A percentile compares a stretch with the other conserved stretches of the same genome.
Conservation (phyloP, 805 yeast species). For the Candida sakaeoensis region DNA sequence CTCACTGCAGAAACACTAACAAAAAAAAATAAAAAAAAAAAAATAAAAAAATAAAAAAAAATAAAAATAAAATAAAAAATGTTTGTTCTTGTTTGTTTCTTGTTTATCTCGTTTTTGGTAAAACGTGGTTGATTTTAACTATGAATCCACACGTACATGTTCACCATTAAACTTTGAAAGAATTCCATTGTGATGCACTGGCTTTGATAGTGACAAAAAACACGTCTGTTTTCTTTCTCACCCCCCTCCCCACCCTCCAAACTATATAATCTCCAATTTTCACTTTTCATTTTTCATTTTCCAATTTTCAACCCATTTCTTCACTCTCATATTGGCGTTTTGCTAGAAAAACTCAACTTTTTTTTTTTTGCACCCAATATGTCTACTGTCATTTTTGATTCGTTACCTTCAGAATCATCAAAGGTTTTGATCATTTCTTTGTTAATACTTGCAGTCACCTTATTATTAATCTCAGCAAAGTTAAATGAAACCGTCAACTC, state of each 20-base stretch:
- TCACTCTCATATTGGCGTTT: not conserved
- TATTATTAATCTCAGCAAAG: constrained; percentile 15
- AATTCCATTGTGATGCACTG: not conserved
- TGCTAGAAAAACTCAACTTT: not conserved
- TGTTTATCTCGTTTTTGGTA: not conserved
- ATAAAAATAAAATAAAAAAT: not conserved
- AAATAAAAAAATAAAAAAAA: not conserved
- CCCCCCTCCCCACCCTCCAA: no score
- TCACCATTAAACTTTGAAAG: not conserved
- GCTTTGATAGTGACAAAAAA: not conserved
- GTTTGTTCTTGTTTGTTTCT: no score
- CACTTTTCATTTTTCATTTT: not conserved
- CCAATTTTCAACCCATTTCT: constrained; percentile 2
- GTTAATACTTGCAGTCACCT: constrained; percentile 15
- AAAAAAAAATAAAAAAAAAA: no score
- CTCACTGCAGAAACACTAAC: no score
- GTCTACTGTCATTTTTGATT: constrained; percentile 10
- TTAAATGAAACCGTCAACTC: constrained; percentile 22
- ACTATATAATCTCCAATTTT: not conserved
- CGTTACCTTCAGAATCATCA: constrained; percentile 13
- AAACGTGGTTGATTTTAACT: constrained; percentile 1
- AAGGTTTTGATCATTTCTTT: constrained; percentile 16
- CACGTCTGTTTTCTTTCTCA: constrained; percentile 5
- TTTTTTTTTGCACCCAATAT: constrained; percentile 4
- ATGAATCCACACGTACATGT: constrained; percentile 4